Percentiles rank a stretch among this genome's conserved stretches.
These are phyloP conservation scores for Boletus tomentosulus DNA, from an alignment of 768 basidiomycete genomes.

Conservation along the genomic window DNA sequence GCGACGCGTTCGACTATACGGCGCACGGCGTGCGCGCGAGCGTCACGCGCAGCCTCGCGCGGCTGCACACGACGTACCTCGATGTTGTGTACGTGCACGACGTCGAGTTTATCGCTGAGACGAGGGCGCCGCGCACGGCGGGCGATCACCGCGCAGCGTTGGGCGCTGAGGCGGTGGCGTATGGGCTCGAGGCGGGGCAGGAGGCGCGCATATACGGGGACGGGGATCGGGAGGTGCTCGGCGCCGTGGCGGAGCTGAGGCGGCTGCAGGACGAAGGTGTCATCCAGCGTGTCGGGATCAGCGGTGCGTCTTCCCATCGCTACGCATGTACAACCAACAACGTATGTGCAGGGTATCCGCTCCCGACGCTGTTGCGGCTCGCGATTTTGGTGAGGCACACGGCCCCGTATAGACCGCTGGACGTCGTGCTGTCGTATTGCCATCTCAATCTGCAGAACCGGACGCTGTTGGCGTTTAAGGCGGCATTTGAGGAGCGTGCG, in stretches of 20 bases:
- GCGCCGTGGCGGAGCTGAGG: slow-evolving; percentile 61
- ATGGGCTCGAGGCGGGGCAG: slow-evolving; percentile 60
- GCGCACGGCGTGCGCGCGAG: slow-evolving; percentile 61
- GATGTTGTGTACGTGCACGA: slow-evolving; percentile 84
- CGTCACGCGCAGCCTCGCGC: slow-evolving; percentile 59
- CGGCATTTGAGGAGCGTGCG: slow-evolving; percentile 57
- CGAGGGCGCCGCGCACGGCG: slow-evolving; percentile 42
- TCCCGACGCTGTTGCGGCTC: slow-evolving; percentile 80
- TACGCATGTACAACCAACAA: neutral
- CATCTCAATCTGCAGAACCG: slow-evolving; percentile 75
- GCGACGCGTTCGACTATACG: slow-evolving; percentile 67
- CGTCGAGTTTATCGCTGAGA: slow-evolving; percentile 68
- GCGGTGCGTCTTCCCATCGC: slow-evolving; percentile 43
- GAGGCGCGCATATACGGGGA: slow-evolving; percentile 56
- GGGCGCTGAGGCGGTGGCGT: slow-evolving; percentile 47
- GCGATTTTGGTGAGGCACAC: slow-evolving; percentile 68
- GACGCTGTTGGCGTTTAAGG: slow-evolving; percentile 52
- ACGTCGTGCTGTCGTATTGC: slow-evolving; percentile 76
- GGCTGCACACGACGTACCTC: slow-evolving; percentile 72
- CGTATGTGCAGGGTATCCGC: slow-evolving; percentile 62
- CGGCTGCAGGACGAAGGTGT: slow-evolving; percentile 70
- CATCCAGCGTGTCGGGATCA: slow-evolving; percentile 72
- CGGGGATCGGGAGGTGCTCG: slow-evolving; percentile 70
- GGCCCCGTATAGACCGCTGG: slow-evolving; percentile 65
- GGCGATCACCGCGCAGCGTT: slow-evolving; percentile 60